Evolutionary conservation across 148 eudicot species (phyloP).

Genomic region (Euryodendron excelsum): DNA sequence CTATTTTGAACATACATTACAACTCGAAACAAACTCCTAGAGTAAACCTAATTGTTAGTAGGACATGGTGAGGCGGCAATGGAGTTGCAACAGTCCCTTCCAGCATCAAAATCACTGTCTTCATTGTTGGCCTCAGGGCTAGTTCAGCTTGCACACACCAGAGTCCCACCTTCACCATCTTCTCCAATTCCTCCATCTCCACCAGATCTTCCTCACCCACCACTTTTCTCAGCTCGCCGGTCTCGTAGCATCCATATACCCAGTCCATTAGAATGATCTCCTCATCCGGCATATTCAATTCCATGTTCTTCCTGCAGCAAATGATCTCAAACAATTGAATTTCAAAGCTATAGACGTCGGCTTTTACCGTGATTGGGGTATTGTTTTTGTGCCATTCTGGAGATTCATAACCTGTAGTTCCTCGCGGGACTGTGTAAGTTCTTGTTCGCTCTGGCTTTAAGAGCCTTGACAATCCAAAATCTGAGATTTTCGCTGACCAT

Average conservation of each 20-base stretch:
- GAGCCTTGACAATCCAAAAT: not conserved
- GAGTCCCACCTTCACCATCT: not conserved
- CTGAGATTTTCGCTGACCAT: not conserved
- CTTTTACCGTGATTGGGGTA: not conserved
- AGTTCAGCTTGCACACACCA: no score
- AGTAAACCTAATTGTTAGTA: no score
- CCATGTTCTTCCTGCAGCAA: not conserved
- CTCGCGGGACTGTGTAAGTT: not conserved
- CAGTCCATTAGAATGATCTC: not conserved
- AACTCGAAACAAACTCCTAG: no score
- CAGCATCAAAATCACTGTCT: not conserved
- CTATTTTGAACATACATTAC: no score
- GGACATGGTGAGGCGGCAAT: no score
- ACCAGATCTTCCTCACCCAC: not conserved
- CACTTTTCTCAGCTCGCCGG: not conserved
- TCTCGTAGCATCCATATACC: not conserved
- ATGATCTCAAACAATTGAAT: not conserved
- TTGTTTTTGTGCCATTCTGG: not conserved
- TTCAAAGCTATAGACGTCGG: not conserved
- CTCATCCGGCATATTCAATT: not conserved
- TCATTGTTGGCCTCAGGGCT: not conserved
- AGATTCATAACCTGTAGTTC: not conserved
- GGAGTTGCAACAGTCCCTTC: not conserved
- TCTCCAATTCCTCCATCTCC: not conserved
- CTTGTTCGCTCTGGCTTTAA: not conserved